A percentile compares a stretch with the other conserved stretches of the same genome.
These are phyloP conservation scores for Globisporangium emineosum DNA, from an alignment of 352 stramenopile species.

Conservation along the genomic window DNA sequence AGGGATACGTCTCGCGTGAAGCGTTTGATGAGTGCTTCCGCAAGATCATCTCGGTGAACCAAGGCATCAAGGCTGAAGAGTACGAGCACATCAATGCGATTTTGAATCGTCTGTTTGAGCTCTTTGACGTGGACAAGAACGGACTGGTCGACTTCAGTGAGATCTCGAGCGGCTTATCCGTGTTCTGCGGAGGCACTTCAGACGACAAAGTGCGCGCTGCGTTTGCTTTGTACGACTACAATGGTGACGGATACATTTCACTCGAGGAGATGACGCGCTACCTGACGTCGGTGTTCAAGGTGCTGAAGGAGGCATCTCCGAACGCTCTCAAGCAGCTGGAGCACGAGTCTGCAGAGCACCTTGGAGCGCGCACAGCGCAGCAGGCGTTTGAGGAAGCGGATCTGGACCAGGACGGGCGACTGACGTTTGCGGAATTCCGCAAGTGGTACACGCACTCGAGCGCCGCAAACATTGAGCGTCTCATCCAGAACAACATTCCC, in stretches of 20 bases:
- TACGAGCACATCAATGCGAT: conserved; percentile 75
- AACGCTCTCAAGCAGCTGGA: conserved; percentile 40
- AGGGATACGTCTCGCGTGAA: conserved; percentile 65
- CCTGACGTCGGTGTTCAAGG: conserved; percentile 81
- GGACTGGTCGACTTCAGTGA: conserved; percentile 84
- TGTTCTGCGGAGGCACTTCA: conserved; percentile 81
- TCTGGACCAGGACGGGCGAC: conserved; percentile 54
- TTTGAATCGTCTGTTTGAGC: conserved; percentile 70
- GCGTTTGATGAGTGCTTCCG: conserved; percentile 81
- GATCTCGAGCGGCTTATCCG: conserved; percentile 78
- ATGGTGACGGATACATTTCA: conserved; percentile 82
- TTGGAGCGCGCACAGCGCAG: conserved; percentile 58
- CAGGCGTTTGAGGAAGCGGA: conserved; percentile 80
- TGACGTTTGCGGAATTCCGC: conserved; percentile 78
- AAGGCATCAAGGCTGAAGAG: conserved; percentile 40
- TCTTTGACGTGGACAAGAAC: conserved; percentile 87
- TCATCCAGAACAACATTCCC: conserved; percentile 77
- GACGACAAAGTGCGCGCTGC: conserved; percentile 72
- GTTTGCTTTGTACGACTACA: conserved; percentile 85
- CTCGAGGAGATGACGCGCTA: conserved; percentile 84
- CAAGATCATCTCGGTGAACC: conserved; percentile 58
- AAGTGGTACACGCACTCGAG: conserved; percentile 79
- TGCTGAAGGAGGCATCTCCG: conserved; percentile 76
- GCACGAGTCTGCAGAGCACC: conserved; percentile 50
- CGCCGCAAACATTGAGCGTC: conserved; percentile 68